Conservation (phyloP, 2,329 filamentous ascomycete species). For the Albophoma yamanashiensis region DNA sequence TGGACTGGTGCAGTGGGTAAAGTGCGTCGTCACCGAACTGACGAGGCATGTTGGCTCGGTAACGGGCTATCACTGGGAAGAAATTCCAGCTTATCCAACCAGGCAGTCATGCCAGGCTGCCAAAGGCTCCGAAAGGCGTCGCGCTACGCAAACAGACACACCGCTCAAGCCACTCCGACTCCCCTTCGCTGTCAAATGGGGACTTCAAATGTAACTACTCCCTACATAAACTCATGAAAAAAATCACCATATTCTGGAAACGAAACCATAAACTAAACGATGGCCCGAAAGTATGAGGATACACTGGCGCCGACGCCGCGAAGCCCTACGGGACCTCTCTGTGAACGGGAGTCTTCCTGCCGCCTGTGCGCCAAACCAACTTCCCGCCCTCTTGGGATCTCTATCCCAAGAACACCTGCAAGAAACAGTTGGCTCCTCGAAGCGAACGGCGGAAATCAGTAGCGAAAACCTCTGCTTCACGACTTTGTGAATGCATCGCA, state of each 20-base stretch:
- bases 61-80: background rate
- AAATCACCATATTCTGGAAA: background rate
- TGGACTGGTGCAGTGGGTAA: background rate
- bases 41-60: background rate
- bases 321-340: background rate
- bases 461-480: background rate
- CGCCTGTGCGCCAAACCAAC: background rate
- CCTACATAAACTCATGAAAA: background rate
- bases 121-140: too few species aligned
- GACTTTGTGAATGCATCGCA: background rate
- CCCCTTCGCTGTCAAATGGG: background rate
- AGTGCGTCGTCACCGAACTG: background rate
- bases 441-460: too few species aligned
- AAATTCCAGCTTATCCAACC: background rate
- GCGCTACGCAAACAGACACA: too few species aligned
- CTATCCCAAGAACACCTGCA: too few species aligned
- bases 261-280: background rate
- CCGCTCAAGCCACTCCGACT: too few species aligned
- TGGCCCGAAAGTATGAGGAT: background rate
- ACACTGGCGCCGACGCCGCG: background rate
- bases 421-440: too few species aligned
- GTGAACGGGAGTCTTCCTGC: background rate
- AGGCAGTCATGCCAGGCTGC: background rate
- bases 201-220: background rate
- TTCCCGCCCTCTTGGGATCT: too few species aligned